Base-by-base conservation (phyloP, 163 green algal genomes). In the Volvox carteri region DNA sequence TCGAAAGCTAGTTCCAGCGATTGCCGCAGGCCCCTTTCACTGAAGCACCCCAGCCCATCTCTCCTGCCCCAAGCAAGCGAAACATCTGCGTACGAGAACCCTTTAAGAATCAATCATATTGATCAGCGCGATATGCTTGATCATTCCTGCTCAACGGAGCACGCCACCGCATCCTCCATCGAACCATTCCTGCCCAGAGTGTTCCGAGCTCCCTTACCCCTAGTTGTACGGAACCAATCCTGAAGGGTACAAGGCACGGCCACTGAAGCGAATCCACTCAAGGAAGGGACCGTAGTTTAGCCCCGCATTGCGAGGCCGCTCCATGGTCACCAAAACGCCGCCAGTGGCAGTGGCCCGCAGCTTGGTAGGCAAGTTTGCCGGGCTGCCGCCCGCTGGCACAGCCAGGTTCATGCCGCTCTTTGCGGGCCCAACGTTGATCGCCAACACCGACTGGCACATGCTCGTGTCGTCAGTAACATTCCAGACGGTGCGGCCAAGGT, bases 261-360 rank as follows among this genome's bases (percentile, higher is more conserved):
- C 65, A 21, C 30, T 48, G 35, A 75, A 75, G 33, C 65, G 65
- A 21, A 75, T 33, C n/a, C 30, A 75, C 35, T 75, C 65, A 30
- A 75, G 12, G 65, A 75, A 75, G 9, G 65, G 65, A 28, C 65
- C 78, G 37, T 85, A 85, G 21, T 75, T 85, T 0, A 41, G 14
- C 21, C 78, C 78, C 28, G 78, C 37, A 39, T 60, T 60, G 37
- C 37, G 23, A 25, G 54, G 37, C 14, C 56, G 54, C 78, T 74
- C 28, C 78, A 75, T 48, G 35, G 65, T 75, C 1, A 75, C 46
- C 12, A 75, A 33, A 4, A 75, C 65, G 35, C 65, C 78, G 8
- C 56, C 78, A 2, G 37, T 25, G 3, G 78, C 60, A 9, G 41
- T 75, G 11, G 8, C 0, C 37, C 5, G 4, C n/a, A 75, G 78